These are phyloP conservation scores for Acanthamoeba sp. DNA, from an alignment of 208 protist genomes.

Conservation along the genomic window DNA sequence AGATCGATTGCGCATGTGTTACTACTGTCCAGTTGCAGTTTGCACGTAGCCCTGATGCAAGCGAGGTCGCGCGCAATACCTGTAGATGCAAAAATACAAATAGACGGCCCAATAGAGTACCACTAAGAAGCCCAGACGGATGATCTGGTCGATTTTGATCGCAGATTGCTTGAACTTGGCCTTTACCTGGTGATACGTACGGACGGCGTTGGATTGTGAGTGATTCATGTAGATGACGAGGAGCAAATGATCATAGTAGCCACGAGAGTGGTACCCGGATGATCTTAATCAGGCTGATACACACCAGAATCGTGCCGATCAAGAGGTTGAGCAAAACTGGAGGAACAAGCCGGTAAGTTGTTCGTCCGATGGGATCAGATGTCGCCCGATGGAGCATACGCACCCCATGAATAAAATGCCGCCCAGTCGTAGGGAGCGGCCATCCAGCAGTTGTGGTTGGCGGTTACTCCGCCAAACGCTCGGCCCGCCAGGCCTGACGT, in stretches of 20 bases:
- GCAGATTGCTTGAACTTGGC: constrained; percentile 48
- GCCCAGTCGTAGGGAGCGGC: not conserved
- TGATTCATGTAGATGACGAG: no score
- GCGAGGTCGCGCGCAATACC: not conserved
- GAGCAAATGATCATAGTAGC: no score
- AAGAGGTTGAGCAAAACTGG: not conserved
- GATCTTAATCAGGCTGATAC: not conserved
- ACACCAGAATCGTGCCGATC: not conserved
- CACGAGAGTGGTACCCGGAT: no score
- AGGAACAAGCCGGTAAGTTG: no score
- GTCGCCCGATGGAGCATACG: no score
- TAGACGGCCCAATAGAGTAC: constrained; percentile 15
- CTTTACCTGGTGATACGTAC: not conserved
- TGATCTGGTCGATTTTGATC: constrained; percentile 3
- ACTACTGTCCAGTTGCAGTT: no score
- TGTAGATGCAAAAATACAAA: constrained; percentile 12
- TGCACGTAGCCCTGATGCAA: no score
- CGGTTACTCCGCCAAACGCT: not conserved
- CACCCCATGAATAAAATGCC: not conserved
- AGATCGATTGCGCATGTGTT: no score
- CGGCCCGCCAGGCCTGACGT: not conserved
- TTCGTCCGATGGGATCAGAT: no score
- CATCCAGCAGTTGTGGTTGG: constrained; percentile 16
- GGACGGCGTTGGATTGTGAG: no score
- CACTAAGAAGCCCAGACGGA: not conserved